Evolutionary conservation across 805 yeast species (phyloP).

Genomic region (Candida dendrica): DNA sequence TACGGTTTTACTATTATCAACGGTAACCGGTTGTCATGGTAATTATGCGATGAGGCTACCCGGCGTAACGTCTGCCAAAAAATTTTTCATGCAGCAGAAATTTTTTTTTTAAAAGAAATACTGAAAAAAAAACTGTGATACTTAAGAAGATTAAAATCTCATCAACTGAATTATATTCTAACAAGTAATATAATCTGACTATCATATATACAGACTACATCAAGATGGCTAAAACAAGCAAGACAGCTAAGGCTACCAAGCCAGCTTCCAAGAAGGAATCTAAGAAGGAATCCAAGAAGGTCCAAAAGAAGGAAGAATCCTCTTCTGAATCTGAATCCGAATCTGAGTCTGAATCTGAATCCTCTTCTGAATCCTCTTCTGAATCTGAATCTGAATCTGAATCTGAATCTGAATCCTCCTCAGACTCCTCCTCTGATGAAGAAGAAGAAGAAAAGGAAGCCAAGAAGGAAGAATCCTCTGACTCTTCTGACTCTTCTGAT

Average conservation of each 20-base stretch:
- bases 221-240: constrained; percentile 16
- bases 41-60: constrained; percentile 1
- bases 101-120: neutral
- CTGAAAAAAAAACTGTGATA: too few relatives aligned
- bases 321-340: constrained; percentile 20
- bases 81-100: neutral
- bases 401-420: constrained; percentile 18
- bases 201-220: neutral
- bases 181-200: neutral
- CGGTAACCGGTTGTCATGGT: neutral
- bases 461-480: constrained; percentile 7
- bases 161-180: neutral
- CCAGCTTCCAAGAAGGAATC: constrained; percentile 18
- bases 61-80: neutral
- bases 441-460: constrained; percentile 6
- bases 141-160: too few relatives aligned
- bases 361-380: constrained; percentile 16
- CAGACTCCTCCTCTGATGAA: constrained; percentile 17
- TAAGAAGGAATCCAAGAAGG: constrained; percentile 21
- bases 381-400: constrained; percentile 19
- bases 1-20: too few relatives aligned
- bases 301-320: constrained; percentile 14
- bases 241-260: constrained; percentile 12
- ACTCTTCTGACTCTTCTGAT: constrained; percentile 18
- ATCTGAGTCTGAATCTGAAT: constrained; percentile 16